phyloP scores from a whole-genome alignment of 2,329 filamentous ascomycete genomes.

The Colletotrichum sp. region DNA sequence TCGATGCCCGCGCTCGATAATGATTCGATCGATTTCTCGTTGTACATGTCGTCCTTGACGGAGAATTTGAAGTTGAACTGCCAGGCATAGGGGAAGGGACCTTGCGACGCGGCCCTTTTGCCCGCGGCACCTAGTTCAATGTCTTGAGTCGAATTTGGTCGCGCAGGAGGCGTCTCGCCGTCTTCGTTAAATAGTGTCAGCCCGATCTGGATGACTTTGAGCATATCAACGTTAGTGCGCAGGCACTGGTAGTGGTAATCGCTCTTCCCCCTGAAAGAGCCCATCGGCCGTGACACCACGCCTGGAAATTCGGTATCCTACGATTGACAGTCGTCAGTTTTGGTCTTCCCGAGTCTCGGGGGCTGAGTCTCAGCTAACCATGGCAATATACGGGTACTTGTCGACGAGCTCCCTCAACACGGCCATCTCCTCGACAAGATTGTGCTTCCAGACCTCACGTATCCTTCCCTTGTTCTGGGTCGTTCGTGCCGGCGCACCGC shows the following conservation, averaged over 20 bases:
- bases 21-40: constrained; percentile 91
- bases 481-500: constrained; percentile 45
- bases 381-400: constrained; percentile 94
- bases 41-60: constrained; percentile 95
- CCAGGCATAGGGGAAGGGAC: constrained; percentile 85
- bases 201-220: constrained; percentile 97
- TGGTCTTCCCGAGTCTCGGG: neutral
- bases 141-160: constrained; percentile 56
- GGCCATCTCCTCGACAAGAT: constrained; percentile 90
- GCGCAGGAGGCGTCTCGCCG: constrained; percentile 82
- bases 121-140: constrained; percentile 41
- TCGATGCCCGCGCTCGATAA: constrained; percentile 92
- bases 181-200: constrained; percentile 92
- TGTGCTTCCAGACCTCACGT: constrained; percentile 95
- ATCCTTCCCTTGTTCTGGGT: constrained; percentile 81
- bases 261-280: constrained; percentile 90
- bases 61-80: constrained; percentile 99
- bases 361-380: constrained; percentile 66
- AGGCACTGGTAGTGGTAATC: constrained; percentile 99
- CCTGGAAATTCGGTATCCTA: constrained; percentile 99
- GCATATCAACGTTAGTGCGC: constrained; percentile 93
- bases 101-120: constrained; percentile 45
- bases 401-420: constrained; percentile 82
- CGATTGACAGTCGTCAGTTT: constrained; percentile 8
- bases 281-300: constrained; percentile 94